Evolutionary conservation across 257 asterid species (phyloP), one percentile per base, ranked within the genome.

Genomic region (Penstemon barbatus): DNA sequence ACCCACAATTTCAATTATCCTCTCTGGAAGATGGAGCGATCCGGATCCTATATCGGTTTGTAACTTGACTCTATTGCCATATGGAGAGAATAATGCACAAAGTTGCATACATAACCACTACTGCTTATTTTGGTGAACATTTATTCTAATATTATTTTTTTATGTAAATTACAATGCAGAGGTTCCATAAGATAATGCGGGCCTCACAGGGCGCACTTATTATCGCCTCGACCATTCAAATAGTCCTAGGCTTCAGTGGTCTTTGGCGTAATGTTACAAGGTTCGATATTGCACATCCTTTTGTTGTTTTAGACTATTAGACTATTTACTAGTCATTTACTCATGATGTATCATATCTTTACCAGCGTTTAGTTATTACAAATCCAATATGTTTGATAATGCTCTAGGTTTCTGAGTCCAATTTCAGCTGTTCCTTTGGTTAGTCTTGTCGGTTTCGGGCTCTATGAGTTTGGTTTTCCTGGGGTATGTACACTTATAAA

Each of bases 1-100:
- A 0, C 98, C 98, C 39, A 92, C 97, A 6, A 87, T 92, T 71
- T 92, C 98, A 6, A 92, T 92, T 55, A 89, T 92, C 77, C 87
- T 92, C 39, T 86, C 97, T 3, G 87, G 89, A 18, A 83, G 97
- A 82, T 92, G 97, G 97, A 76, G 62, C 33, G 97, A 87, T 63
- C 92, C 88, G 0, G 95, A 92, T 74, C 98, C 98, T 64, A 52
- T 79, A 36, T 55, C 85, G 91, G 98, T 90, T 74, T 6, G 87
- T 78, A 45, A 67, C 76, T 64, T 25, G 7, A 74, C 48, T 48
- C 40, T 60, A 36, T 56, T 54, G 12, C 8, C 59, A 18, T 61
- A 19, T 0, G 8, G 11, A 11, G 63, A 9, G 63, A 44, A 13
- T 43, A 15, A 40, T 18, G 7, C 9, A 19, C 1, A 41, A 10